Conservation (phyloP, 495 filamentous ascomycete genomes). For the Penicillium alfredii region DNA sequence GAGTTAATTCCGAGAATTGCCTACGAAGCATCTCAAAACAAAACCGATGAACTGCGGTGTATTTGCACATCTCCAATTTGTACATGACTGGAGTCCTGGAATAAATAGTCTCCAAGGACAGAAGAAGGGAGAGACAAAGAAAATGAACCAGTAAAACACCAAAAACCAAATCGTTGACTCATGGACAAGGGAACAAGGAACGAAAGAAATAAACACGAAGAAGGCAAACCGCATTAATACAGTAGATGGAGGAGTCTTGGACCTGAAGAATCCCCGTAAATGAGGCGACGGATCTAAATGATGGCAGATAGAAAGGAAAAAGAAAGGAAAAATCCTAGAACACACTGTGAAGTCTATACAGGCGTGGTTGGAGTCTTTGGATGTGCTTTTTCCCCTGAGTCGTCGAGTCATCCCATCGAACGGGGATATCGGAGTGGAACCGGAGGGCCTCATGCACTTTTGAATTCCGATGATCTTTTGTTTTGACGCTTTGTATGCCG, state of each 20-base stretch:
- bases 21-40: too few species aligned
- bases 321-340: constrained; percentile 1
- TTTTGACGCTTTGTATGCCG: constrained; percentile 18
- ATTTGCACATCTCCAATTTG: background rate
- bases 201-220: too few species aligned
- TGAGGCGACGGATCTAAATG: constrained; percentile 16
- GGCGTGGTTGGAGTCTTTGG: constrained; percentile 5
- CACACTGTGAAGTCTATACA: too few species aligned
- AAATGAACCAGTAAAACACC: background rate
- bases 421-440: background rate
- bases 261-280: constrained; percentile 1
- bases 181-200: constrained; percentile 6
- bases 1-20: too few species aligned
- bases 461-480: constrained; percentile 8
- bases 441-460: background rate
- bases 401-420: too few species aligned
- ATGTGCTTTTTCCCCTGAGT: too few species aligned
- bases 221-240: too few species aligned
- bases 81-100: background rate
- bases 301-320: constrained; percentile 7
- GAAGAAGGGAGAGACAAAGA: background rate
- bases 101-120: background rate
- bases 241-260: constrained; percentile 4
- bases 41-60: background rate
- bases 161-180: constrained; percentile 15